Base-by-base conservation (phyloP, 805 yeast genomes). In the Wickerhamomyces alni region DNA sequence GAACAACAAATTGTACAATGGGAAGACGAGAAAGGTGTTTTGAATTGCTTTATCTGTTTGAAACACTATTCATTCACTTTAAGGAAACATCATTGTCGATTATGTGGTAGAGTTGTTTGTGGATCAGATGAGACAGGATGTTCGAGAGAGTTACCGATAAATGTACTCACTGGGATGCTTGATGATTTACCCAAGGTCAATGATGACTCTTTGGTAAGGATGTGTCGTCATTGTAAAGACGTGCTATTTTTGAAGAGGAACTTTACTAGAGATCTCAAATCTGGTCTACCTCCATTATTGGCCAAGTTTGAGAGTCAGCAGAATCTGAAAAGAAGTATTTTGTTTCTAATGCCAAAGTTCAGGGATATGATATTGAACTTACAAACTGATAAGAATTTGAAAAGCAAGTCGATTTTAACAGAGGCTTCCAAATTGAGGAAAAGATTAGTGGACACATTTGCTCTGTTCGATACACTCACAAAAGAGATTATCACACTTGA, bases 81-180 rank as follows among this genome's bases (percentile, higher is more conserved):
- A 18, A 65, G 97, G 37, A 86, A 82, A 47, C 98, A 93, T 57
- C 99, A 91, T 58, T 93, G 99, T 59, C 66, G 98, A 28, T 59
- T 88, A 19, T 91, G 99, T 65, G 98, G 98, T 0, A 54, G 61
- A 21, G 75, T 84, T 2, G 86, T 87, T 0, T 91, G 97, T 62
- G 94, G 82, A 19, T 81, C 80, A 47, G 50, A 58, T 37, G 62
- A 43, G 36, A 72, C 67, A 8, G 80, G 66, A 12, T 91, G 99
- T 57, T 87, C 96, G 0, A 75, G 79, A 55, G 76, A 77, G 40
- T 80, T 87, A 0, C 86, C 86, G 0, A 49, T 81, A 2, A 56
- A 36, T 17, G 42, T 43, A 8, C 42, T 64, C 22, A 31, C 50
- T 15, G 39, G 28, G 6, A 16, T 43, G 6, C 30, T 52, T 8